Base-by-base conservation (phyloP, 371 early-diverging fungal species). In the Funneliformis caledonium region DNA sequence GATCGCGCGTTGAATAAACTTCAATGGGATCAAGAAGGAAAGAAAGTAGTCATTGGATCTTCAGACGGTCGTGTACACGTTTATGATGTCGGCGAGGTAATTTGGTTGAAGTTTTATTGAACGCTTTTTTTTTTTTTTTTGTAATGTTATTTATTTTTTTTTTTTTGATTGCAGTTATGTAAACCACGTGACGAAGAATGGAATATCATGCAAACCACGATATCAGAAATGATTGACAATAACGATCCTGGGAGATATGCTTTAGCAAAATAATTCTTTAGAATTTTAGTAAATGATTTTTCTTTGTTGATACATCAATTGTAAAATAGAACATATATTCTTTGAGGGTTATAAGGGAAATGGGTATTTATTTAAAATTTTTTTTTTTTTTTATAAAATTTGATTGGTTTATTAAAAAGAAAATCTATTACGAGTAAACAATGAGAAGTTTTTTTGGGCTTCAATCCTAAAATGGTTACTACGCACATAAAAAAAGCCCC, bases 21-120 rank as follows among this genome's bases (percentile, higher is more conserved):
- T 70, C 92, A 91, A 31, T 98, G 97, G 97, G 94, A 96, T 83
- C 93, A 93, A 85, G 92, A 95, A 52, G 98, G 97, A 19, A 90
- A 88, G 80, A 90, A 90, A 82, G 92, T 92, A 2, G 95, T 94
- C 2, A 87, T 95, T 37, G 97, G 97, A 26, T 90, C 95, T 31
- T 91, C 92, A 52, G 97, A 97, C 85, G 97, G 97, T 1, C 88
- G 89, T 56, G 89, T 96, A n/a, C 93, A 93, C 82, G 88, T 97
- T 6, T 96, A 96, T 85, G 97, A 97, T 81, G 89, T 96, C 80
- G 97, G 96, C 78, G 96, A 95, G 89, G 93, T 95, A 89, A 47
- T 50, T n/a, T 47, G 26, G 22, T 50, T 16, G 33, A 22, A 14
- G 14, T 31, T 5, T 72, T 72, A 26, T 26, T 31, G 6, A 11